phyloP scores from a whole-genome alignment of 768 basidiomycete species.

The Albatrellus ellisii region DNA sequence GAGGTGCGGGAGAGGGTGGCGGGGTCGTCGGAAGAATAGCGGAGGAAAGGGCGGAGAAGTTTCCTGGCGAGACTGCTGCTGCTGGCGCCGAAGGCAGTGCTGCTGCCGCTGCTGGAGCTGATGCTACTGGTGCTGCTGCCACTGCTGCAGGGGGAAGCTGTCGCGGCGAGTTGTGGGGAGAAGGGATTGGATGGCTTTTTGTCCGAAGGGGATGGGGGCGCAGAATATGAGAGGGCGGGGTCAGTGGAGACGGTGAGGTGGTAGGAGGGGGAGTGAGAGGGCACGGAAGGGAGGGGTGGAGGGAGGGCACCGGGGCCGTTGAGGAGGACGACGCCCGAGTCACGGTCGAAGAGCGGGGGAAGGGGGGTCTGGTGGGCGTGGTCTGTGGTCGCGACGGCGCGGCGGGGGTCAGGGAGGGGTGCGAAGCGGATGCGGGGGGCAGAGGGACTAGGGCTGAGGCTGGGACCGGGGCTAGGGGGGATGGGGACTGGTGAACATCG shows the following conservation, averaged over 20 bases:
- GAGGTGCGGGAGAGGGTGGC: slow-evolving; percentile 6
- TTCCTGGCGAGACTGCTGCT: slow-evolving; percentile 4
- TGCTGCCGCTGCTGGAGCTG: neutral
- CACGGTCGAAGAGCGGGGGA: slow-evolving; percentile 8
- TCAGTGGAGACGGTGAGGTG: slow-evolving; percentile 1
- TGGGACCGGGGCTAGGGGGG: neutral
- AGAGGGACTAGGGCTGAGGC: slow-evolving; percentile 2
- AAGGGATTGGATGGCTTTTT: slow-evolving; percentile 6
- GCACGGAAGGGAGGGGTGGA: neutral
- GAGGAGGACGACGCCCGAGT: slow-evolving; percentile 8
- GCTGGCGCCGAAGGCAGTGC: neutral
- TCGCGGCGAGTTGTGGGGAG: slow-evolving; percentile 2
- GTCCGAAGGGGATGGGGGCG: slow-evolving; percentile 6
- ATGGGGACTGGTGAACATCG: neutral
- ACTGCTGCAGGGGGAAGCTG: neutral
- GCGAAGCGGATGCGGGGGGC: slow-evolving; percentile 59
- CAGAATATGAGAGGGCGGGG: neutral
- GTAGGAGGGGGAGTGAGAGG: neutral
- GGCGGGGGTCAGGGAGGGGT: slow-evolving; percentile 67
- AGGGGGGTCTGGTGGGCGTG: slow-evolving; percentile 22
- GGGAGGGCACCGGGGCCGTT: neutral
- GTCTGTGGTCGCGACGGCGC: slow-evolving; percentile 31
- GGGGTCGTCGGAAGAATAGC: slow-evolving; percentile 6
- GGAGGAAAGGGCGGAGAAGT: slow-evolving; percentile 11
- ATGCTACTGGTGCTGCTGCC: neutral